Percentiles rank a stretch among this genome's conserved stretches.
These are phyloP conservation scores for Penicillium manginii DNA, from an alignment of 495 filamentous ascomycete species.

Conservation along the genomic window DNA sequence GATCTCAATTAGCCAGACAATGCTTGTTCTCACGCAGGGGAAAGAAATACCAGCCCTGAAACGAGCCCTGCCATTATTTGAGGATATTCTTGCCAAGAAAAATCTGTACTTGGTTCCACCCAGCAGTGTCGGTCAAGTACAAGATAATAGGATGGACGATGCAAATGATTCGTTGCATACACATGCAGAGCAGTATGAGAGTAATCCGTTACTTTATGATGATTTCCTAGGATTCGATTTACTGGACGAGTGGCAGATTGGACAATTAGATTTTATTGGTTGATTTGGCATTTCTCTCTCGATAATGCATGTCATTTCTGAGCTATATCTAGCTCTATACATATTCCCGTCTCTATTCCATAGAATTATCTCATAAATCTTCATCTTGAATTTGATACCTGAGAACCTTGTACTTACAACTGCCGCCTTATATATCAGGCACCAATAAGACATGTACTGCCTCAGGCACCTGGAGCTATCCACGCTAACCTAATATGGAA, in stretches of 20 bases:
- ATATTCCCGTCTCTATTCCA: no score
- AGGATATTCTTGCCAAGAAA: not conserved
- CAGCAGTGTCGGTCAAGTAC: not conserved
- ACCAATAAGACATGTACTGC: not conserved
- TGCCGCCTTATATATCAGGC: constrained; percentile 4
- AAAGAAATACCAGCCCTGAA: constrained; percentile 3
- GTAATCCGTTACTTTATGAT: constrained; percentile 1
- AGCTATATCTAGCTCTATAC: no score
- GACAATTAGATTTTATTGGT: constrained; percentile 2
- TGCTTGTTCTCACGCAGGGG: constrained; percentile 1
- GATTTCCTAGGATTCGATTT: constrained; percentile 3
- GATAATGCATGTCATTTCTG: no score
- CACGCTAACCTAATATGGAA: constrained; percentile 30
- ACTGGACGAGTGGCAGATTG: constrained; percentile 6
- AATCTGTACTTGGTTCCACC: constrained; percentile 1
- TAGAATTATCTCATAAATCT: no score
- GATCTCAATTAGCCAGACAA: constrained; percentile 5
- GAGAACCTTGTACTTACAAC: no score
- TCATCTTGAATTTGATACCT: no score
- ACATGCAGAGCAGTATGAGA: not conserved
- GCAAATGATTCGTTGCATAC: not conserved
- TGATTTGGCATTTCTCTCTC: not conserved
- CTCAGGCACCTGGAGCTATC: constrained; percentile 23
- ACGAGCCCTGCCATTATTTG: constrained; percentile 1
- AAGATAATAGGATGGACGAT: not conserved